Conservation (phyloP, 148 eudicot genomes). For the Bassia scoparia region DNA sequence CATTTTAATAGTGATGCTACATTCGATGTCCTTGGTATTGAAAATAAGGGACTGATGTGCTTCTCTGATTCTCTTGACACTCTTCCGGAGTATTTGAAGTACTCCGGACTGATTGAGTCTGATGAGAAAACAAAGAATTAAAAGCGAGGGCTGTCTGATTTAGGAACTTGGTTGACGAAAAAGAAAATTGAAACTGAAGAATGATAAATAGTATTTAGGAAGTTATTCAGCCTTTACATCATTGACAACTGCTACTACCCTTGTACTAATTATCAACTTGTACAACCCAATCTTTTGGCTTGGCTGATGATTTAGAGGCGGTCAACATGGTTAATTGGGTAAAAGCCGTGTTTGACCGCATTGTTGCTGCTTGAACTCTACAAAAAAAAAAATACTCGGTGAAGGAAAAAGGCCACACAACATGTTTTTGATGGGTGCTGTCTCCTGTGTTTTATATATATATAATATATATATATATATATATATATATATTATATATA, state of each 20-base stretch:
- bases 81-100: not conserved
- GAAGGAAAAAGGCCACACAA: not conserved
- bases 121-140: not conserved
- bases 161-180: not conserved
- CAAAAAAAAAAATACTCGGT: not conserved
- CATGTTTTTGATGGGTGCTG: not conserved
- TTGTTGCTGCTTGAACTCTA: not conserved
- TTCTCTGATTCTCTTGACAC: not conserved
- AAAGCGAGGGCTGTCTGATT: not conserved
- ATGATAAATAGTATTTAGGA: not conserved
- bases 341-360: constrained; percentile 1
- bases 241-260: constrained; percentile 1
- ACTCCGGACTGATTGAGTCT: not conserved
- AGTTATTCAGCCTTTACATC: constrained; percentile 1
- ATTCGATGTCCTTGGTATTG: not conserved
- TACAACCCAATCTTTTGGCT: not conserved
- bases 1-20: not conserved
- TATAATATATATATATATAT: no score
- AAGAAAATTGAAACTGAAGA: not conserved
- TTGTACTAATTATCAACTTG: not conserved
- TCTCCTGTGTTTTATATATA: not conserved
- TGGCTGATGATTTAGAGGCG: constrained; percentile 2
- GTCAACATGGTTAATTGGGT: not conserved
- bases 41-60: no score
- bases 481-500: no score